phyloP scores from a whole-genome alignment of 345 rosid species.

The Populus nigra region DNA sequence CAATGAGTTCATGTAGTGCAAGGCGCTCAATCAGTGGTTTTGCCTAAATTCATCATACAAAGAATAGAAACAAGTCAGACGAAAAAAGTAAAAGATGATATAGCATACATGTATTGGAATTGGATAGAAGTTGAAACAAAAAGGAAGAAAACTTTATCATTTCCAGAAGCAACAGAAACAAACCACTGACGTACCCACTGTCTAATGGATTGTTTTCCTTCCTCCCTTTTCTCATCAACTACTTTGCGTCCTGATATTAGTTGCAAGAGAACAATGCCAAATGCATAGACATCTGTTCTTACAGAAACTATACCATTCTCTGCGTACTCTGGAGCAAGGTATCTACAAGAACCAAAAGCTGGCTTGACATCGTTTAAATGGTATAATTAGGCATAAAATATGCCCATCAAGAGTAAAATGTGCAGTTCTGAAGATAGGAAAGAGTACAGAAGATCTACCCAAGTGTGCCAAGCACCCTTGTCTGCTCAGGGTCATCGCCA shows the following conservation, averaged over 20 bases:
- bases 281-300: slow-evolving; percentile 60
- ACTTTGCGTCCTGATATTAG: slow-evolving; percentile 55
- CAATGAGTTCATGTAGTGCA: slow-evolving; percentile 47
- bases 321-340: slow-evolving; percentile 65
- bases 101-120: no score
- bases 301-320: slow-evolving; percentile 57
- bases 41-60: slow-evolving; percentile 32
- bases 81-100: no score
- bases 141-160: no score
- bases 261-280: slow-evolving; percentile 53
- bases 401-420: no score
- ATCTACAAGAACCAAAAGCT: slow-evolving; percentile 32
- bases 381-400: neutral
- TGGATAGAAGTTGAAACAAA: neutral
- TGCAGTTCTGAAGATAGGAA: neutral
- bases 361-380: neutral
- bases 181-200: slow-evolving; percentile 48
- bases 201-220: slow-evolving; percentile 39
- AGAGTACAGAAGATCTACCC: slow-evolving; percentile 36
- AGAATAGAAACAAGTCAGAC: neutral
- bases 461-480: slow-evolving; percentile 59
- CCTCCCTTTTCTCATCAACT: slow-evolving; percentile 23
- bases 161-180: neutral
- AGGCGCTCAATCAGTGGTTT: slow-evolving; percentile 43
- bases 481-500: slow-evolving; percentile 43